Percentiles rank a stretch among this genome's conserved stretches.
Conservation (phyloP, 1,284 basidiomycete genomes). For the Clitocybe nebularis region DNA sequence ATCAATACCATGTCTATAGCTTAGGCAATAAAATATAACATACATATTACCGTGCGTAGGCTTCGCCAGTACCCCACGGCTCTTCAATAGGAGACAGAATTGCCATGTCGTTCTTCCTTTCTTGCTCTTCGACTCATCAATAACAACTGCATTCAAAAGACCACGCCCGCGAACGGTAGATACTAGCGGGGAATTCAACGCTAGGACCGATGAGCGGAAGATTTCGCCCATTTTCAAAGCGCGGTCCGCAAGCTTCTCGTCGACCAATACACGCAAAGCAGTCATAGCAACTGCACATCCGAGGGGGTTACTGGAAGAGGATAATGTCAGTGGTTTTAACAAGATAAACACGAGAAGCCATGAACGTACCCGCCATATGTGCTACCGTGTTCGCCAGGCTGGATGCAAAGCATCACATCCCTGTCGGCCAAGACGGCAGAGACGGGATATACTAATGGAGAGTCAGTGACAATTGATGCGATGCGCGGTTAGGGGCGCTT, state of each 20-base stretch:
- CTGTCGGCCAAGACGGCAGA: conserved; percentile 90
- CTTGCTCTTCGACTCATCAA: conserved; percentile 77
- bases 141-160: conserved; percentile 91
- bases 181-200: conserved; percentile 69
- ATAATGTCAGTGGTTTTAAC: neutral
- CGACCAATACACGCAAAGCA: conserved; percentile 83
- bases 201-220: conserved; percentile 70
- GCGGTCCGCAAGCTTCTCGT: conserved; percentile 81
- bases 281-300: conserved; percentile 94
- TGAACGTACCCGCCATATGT: conserved; percentile 83
- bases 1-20: conserved; percentile 6
- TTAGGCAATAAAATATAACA: conserved; percentile 26
- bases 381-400: conserved; percentile 97
- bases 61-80: conserved; percentile 88
- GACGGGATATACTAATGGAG: conserved; percentile 81
- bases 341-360: conserved; percentile 4
- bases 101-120: conserved; percentile 92
- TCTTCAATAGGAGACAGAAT: conserved; percentile 90
- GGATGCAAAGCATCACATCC: conserved; percentile 92
- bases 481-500: conserved; percentile 17
- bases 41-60: conserved; percentile 95
- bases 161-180: conserved; percentile 81
- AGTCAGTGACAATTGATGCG: neutral
- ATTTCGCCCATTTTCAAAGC: conserved; percentile 77
- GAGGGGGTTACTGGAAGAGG: conserved; percentile 74